A percentile compares a stretch with the other conserved stretches of the same genome.
Conservation (phyloP, 805 yeast species). For the Barnettozyma californica region DNA sequence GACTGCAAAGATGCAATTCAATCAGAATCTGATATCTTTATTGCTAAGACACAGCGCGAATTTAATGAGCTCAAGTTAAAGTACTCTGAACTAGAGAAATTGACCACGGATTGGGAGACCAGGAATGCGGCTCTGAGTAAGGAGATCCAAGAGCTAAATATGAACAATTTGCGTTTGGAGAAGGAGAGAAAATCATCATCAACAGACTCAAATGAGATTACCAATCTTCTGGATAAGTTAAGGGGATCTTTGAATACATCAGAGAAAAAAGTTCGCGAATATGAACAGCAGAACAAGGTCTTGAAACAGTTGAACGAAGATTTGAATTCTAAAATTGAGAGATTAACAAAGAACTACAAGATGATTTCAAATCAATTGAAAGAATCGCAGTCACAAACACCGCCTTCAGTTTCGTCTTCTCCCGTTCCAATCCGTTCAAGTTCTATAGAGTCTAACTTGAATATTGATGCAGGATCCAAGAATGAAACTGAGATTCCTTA, state of each 20-base stretch:
- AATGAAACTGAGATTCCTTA: constrained; percentile 52
- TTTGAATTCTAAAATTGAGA: constrained; percentile 57
- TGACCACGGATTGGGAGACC: constrained; percentile 30
- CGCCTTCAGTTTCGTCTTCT: constrained; percentile 21
- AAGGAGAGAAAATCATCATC: constrained; percentile 22
- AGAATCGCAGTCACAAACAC: constrained; percentile 21
- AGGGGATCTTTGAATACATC: constrained; percentile 48
- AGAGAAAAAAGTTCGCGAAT: constrained; percentile 48
- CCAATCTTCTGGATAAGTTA: constrained; percentile 35
- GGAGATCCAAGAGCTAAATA: constrained; percentile 28
- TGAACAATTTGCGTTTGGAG: constrained; percentile 26
- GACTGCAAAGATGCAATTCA: constrained; percentile 65
- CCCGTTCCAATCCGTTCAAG: constrained; percentile 32
- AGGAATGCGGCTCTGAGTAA: constrained; percentile 30
- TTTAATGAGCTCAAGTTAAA: constrained; percentile 53
- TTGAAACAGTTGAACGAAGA: constrained; percentile 63
- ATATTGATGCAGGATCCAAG: constrained; percentile 4
- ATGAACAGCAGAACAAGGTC: constrained; percentile 47
- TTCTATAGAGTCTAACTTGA: constrained; percentile 28
- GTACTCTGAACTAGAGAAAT: constrained; percentile 34
- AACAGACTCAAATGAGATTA: constrained; percentile 29
- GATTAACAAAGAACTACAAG: constrained; percentile 67
- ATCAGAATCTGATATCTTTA: constrained; percentile 39
- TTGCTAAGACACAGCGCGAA: constrained; percentile 59
- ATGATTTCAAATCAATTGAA: constrained; percentile 45